phyloP scores from a whole-genome alignment of 768 basidiomycete genomes.

The Mycena venus region DNA sequence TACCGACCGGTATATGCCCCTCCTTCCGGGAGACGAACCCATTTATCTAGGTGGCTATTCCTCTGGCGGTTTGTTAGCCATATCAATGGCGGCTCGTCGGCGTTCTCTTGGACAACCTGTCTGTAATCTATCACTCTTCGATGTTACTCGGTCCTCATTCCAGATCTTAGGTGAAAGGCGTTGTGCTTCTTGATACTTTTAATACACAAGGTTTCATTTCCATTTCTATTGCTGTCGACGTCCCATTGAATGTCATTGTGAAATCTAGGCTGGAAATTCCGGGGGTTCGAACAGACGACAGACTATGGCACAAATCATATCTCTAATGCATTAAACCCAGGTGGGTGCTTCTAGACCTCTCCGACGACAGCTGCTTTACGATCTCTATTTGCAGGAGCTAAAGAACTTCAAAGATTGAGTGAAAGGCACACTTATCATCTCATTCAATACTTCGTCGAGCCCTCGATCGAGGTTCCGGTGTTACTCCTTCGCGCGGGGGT shows the following conservation, averaged over 20 bases:
- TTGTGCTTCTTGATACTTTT: background rate
- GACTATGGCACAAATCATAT: constrained; percentile 12
- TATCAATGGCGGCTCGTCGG: constrained; percentile 3
- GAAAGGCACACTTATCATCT: constrained; percentile 6
- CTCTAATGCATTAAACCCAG: constrained; percentile 5
- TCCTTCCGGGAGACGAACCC: constrained; percentile 1
- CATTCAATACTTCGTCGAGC: constrained; percentile 12
- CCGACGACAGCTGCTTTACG: background rate
- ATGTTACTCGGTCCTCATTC: background rate
- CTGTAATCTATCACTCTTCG: constrained; percentile 1
- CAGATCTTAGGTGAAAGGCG: constrained; percentile 4
- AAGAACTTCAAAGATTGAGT: constrained; percentile 14
- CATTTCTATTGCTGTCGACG: background rate
- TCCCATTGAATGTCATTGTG: background rate
- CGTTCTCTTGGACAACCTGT: constrained; percentile 4
- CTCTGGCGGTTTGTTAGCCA: background rate
- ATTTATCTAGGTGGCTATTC: constrained; percentile 3
- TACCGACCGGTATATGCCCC: background rate
- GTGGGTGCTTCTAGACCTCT: background rate
- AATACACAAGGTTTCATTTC: background rate
- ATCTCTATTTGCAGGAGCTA: background rate
- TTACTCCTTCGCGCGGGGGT: constrained; percentile 10
- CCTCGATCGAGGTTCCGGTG: background rate
- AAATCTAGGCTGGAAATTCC: background rate
- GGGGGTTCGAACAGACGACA: background rate